Conservation (phyloP, 2,329 filamentous ascomycete genomes). For the Arachnomyces sp. region DNA sequence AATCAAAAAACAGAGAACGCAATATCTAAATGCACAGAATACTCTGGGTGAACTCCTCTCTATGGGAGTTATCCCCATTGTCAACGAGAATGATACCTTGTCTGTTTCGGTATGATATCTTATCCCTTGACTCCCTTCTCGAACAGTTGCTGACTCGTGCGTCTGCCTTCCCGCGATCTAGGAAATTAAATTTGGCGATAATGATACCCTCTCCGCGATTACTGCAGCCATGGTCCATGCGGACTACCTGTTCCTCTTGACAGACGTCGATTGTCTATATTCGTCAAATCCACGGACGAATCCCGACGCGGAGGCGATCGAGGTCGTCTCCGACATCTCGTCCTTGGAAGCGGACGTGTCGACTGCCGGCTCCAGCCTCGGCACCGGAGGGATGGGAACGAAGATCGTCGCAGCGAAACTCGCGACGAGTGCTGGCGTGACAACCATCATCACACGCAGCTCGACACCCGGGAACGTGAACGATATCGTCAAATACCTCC, state of each 20-base stretch:
- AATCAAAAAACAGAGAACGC: conserved; percentile 55
- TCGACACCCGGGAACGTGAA: conserved; percentile 89
- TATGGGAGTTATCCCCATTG: conserved; percentile 95
- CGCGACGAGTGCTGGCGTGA: conserved; percentile 89
- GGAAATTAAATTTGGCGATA: conserved; percentile 99
- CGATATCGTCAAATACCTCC: conserved; percentile 75
- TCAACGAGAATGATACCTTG: conserved; percentile 97
- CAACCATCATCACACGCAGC: conserved; percentile 87
- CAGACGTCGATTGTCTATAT: conserved; percentile 94
- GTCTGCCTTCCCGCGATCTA: conserved; percentile 13
- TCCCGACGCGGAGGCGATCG: conserved; percentile 79
- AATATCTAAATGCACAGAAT: conserved; percentile 95
- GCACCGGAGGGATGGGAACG: conserved; percentile 94
- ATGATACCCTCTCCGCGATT: conserved; percentile 93
- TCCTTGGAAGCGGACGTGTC: conserved; percentile 82
- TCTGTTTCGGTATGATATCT: conserved; percentile 60
- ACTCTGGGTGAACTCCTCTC: conserved; percentile 83
- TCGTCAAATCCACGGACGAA: conserved; percentile 87
- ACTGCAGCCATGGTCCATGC: conserved; percentile 96
- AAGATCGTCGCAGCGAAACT: conserved; percentile 92
- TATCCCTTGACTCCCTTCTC: neutral
- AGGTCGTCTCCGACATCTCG: conserved; percentile 83
- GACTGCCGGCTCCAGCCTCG: conserved; percentile 76
- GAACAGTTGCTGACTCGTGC: neutral
- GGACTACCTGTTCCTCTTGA: conserved; percentile 96